Base-by-base conservation (phyloP, 768 basidiomycete species). In the Podaxis mareebaensis region DNA sequence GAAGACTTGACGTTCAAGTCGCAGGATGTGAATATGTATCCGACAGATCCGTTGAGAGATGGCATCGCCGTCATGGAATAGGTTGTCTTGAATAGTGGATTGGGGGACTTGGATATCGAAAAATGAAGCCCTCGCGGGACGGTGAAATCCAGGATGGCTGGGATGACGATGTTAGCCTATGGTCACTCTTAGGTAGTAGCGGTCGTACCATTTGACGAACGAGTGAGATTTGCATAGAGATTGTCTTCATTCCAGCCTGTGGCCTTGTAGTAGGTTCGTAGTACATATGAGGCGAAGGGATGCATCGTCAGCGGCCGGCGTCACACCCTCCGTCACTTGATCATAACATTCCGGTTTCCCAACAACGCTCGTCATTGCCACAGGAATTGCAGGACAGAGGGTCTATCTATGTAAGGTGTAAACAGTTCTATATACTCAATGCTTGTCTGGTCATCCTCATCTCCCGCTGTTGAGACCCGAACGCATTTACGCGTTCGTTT, bases 201-300 rank as follows among this genome's bases (percentile, higher is more conserved):
- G 40, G 57, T 61, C 75, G 65, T 38, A 96, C 95, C 92, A 77
- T 85, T 89, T 1, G 95, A 96, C 39, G 94, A 92, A 60, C 93
- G 86, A 0, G 94, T 97, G 49, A 99, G 69, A 67, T 96, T 93
- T 2, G 91, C 86, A 70, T 93, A 98, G 22, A 96, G 80, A 70
- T 96, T 96, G 75, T 98, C 96, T 72, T 96, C 93, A 69, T 95
- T 95, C 96, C 96, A 99, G 65, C 93, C 92, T 36, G 94, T 97
- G n/a, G 87, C 88, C 67, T 85, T 84, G 80, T 94, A 95, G 76
- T 96, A 98, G 73, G 83, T 89, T 66, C 91, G 89, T 40, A 98
- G 81, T 61, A 98, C 90, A 77, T 94, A 93, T 13, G 91, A 85
- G 42, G 92, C 89, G 70, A 94, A 94, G 5, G 93, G 90, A 76